phyloP scores from a whole-genome alignment of 176 grass and related monocot genomes.

The Tillandsia fasciculata region DNA sequence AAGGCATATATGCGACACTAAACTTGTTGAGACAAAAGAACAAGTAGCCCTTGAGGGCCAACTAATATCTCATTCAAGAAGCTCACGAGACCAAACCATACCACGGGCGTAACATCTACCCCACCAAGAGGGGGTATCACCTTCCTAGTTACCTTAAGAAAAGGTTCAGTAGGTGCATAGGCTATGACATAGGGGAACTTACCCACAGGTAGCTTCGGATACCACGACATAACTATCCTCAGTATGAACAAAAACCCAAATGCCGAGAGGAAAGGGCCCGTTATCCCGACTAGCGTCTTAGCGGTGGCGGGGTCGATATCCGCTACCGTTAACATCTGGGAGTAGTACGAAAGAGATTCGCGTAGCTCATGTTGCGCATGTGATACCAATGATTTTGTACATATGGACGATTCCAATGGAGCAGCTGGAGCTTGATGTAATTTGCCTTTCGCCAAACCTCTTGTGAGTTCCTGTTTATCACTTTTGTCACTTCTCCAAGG shows the following conservation, averaged over 20 bases:
- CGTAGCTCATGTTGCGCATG: not conserved
- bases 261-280: constrained; percentile 65
- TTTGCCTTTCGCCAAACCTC: constrained; percentile 3
- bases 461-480: not conserved
- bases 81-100: constrained; percentile 94
- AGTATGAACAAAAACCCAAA: constrained; percentile 70
- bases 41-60: constrained; percentile 66
- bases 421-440: not conserved
- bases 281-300: constrained; percentile 33
- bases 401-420: not conserved
- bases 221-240: constrained; percentile 94
- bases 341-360: not conserved
- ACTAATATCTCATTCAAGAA: constrained; percentile 90
- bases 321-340: constrained; percentile 8
- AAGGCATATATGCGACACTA: constrained; percentile 7
- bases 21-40: constrained; percentile 68
- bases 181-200: constrained; percentile 85
- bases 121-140: constrained; percentile 82
- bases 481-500: not conserved
- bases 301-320: constrained; percentile 67
- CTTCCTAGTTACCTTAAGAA: constrained; percentile 51
- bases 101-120: constrained; percentile 89
- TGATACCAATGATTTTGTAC: not conserved
- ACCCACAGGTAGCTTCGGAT: constrained; percentile 62
- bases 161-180: constrained; percentile 78